Conservation (phyloP, 495 filamentous ascomycete genomes). For the Penicillium egyptiacum region DNA sequence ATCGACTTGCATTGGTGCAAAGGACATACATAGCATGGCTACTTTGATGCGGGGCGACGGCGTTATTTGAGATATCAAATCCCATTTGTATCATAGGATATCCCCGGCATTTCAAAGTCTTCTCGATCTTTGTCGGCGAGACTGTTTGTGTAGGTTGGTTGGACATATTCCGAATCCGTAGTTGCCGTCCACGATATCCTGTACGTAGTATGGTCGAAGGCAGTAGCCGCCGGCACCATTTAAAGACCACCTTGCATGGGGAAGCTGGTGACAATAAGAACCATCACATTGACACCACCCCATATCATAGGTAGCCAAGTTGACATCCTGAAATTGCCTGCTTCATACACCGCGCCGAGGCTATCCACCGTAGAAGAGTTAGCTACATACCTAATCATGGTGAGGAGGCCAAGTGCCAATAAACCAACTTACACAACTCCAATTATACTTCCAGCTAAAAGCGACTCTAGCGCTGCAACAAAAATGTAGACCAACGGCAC, state of each 20-base stretch:
- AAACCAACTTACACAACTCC: constrained; percentile 74
- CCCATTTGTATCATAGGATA: constrained; percentile 26
- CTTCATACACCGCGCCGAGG: constrained; percentile 81
- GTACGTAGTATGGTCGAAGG: background rate
- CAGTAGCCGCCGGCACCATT: constrained; percentile 19
- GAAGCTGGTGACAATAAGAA: constrained; percentile 91
- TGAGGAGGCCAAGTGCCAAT: background rate
- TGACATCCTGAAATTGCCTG: constrained; percentile 89
- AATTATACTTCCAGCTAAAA: constrained; percentile 85
- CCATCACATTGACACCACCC: constrained; percentile 84
- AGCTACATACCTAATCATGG: constrained; percentile 4
- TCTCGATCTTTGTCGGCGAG: background rate
- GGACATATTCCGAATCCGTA: background rate
- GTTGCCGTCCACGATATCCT: background rate
- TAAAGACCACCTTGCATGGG: constrained; percentile 92
- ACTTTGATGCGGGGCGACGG: constrained; percentile 18
- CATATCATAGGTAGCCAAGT: constrained; percentile 97
- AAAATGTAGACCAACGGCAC: constrained; percentile 73
- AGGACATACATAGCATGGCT: constrained; percentile 27
- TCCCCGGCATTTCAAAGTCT: constrained; percentile 12
- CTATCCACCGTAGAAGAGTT: constrained; percentile 46
- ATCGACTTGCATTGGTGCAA: constrained; percentile 25
- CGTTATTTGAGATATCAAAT: constrained; percentile 26
- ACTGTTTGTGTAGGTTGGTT: background rate
- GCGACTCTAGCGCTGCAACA: constrained; percentile 75